These are phyloP conservation scores for Pythium sp. DNA, from an alignment of 352 stramenopile genomes.

Conservation along the genomic window DNA sequence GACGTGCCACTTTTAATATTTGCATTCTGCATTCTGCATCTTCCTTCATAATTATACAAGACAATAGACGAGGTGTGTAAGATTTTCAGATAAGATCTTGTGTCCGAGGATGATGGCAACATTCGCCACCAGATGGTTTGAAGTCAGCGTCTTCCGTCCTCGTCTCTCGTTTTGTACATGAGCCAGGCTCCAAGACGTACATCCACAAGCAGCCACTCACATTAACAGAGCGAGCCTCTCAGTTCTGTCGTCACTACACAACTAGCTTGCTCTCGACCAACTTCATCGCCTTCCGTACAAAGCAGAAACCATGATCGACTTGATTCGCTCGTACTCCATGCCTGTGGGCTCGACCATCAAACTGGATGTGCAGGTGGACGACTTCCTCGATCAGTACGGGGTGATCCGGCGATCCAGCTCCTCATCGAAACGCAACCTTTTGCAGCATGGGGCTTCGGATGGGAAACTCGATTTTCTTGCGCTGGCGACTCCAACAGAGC, in stretches of 20 bases:
- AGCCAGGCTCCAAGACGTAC: not conserved
- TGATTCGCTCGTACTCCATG: conserved; percentile 13
- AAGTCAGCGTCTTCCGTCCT: conserved; percentile 6
- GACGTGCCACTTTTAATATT: not conserved
- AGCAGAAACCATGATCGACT: conserved; percentile 6
- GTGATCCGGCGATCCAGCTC: conserved; percentile 35
- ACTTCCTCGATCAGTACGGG: conserved; percentile 46
- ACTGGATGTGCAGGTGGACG: conserved; percentile 17
- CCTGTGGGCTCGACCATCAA: conserved; percentile 23
- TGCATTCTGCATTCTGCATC: conserved; percentile 1
- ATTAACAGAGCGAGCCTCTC: not conserved
- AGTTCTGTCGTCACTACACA: not conserved
- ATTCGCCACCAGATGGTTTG: not conserved
- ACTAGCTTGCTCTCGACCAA: not conserved
- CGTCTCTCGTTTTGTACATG: not conserved
- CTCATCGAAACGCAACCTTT: conserved; percentile 26
- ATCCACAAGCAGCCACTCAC: not conserved
- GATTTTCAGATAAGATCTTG: conserved; percentile 6
- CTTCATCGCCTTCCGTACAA: not conserved
- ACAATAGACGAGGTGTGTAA: not conserved
- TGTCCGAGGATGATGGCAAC: not conserved
- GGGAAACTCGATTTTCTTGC: conserved; percentile 20
- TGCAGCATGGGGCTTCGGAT: conserved; percentile 26
- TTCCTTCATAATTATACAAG: not conserved
- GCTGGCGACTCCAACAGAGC: not conserved